Conservation (phyloP, 2,329 filamentous ascomycete species). For the Onygenales sp. region DNA sequence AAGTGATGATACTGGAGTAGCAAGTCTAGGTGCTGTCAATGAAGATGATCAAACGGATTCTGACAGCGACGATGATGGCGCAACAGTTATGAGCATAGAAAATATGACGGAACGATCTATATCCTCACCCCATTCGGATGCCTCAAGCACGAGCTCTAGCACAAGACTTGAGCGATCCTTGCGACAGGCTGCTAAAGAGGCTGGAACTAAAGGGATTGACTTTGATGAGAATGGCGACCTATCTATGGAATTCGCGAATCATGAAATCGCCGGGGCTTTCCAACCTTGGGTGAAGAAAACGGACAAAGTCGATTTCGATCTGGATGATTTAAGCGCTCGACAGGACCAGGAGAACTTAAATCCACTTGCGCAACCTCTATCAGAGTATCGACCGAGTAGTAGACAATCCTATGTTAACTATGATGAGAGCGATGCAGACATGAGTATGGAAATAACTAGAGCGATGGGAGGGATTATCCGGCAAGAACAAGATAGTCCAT, state of each 20-base stretch:
- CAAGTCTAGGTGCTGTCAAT: slow-evolving; percentile 28
- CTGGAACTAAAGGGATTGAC: slow-evolving; percentile 61
- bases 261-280: slow-evolving; percentile 43
- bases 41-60: slow-evolving; percentile 43
- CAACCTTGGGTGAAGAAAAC: slow-evolving; percentile 38
- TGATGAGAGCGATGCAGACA: slow-evolving; percentile 48
- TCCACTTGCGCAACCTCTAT: slow-evolving; percentile 18
- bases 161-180: slow-evolving; percentile 68
- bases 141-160: slow-evolving; percentile 54
- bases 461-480: slow-evolving; percentile 70
- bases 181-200: slow-evolving; percentile 62
- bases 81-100: slow-evolving; percentile 74
- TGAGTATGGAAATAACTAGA: slow-evolving; percentile 91
- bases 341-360: slow-evolving; percentile 38
- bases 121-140: slow-evolving; percentile 50
- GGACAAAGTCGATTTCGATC: slow-evolving; percentile 32
- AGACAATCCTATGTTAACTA: slow-evolving; percentile 33
- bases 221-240: slow-evolving; percentile 56
- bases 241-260: slow-evolving; percentile 69
- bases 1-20: slow-evolving; percentile 35
- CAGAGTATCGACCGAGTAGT: slow-evolving; percentile 9
- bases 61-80: slow-evolving; percentile 54
- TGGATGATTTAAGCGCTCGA: slow-evolving; percentile 32
- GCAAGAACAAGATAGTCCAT: slow-evolving; percentile 5
- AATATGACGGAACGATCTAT: slow-evolving; percentile 63